phyloP scores from a whole-genome alignment of 306 rosid genomes.

The Gastrolobium bilobum region DNA sequence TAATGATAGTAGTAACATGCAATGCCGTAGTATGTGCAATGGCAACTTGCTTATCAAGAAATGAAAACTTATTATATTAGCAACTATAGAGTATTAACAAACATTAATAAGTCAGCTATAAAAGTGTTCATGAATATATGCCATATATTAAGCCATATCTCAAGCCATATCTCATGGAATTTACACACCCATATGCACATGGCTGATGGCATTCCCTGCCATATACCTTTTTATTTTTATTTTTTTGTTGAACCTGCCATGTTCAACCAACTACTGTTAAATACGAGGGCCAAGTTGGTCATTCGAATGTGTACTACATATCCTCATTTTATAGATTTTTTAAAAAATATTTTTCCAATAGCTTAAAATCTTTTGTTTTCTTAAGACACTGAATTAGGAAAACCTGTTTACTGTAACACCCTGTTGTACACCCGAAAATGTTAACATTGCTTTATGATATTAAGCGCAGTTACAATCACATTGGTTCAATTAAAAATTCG shows the following conservation, averaged over 20 bases:
- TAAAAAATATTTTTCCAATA: not conserved
- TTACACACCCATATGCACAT: slow-evolving; percentile 53
- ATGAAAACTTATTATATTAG: slow-evolving; percentile 35
- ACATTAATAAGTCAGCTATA: slow-evolving; percentile 45
- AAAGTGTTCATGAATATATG: slow-evolving; percentile 42
- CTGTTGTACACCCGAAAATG: too few species aligned
- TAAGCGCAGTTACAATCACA: too few species aligned
- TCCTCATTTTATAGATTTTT: not conserved
- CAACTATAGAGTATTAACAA: slow-evolving; percentile 31
- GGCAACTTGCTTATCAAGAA: slow-evolving; percentile 54
- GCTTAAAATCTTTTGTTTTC: not conserved
- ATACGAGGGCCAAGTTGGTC: too few species aligned
- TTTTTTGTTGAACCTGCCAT: too few species aligned
- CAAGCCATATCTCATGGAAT: slow-evolving; percentile 58
- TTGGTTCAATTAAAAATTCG: too few species aligned
- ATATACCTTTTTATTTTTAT: not conserved
- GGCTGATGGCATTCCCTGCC: slow-evolving; percentile 52
- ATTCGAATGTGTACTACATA: slow-evolving; percentile 3
- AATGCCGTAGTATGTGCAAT: slow-evolving; percentile 47
- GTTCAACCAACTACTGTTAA: too few species aligned
- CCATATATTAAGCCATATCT: slow-evolving; percentile 59
- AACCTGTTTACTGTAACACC: too few species aligned
- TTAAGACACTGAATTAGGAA: not conserved
- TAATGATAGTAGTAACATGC: slow-evolving; percentile 55
- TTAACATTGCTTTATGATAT: too few species aligned